Evolutionary conservation across 768 basidiomycete species (phyloP).

Genomic region (Aureoboletus auriporus): DNA sequence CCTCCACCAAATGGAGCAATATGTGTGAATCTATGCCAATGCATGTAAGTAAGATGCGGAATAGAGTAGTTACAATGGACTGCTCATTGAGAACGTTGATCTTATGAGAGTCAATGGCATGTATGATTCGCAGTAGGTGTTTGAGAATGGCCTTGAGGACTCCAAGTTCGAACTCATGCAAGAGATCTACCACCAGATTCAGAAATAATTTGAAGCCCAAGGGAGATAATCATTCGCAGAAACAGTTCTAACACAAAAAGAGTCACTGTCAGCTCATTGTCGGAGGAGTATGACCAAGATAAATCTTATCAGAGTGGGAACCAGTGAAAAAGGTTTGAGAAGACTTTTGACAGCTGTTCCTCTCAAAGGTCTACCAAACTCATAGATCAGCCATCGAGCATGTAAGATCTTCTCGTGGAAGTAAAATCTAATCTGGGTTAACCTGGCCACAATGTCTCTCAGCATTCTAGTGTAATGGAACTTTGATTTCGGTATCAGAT

Average conservation of each 20-base stretch:
- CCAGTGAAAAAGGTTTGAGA: background rate
- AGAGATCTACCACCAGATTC: background rate
- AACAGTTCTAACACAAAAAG: background rate
- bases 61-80: background rate
- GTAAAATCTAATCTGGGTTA: background rate
- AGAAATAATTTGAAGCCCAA: background rate
- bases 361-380: background rate
- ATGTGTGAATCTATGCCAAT: background rate
- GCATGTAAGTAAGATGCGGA: background rate
- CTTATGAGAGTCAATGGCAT: background rate
- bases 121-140: background rate
- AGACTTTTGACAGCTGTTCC: background rate
- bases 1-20: background rate
- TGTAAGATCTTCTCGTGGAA: too few species aligned
- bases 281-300: too few species aligned
- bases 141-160: background rate
- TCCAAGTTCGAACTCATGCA: slow-evolving; percentile 1
- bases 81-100: background rate
- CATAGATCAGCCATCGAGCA: too few species aligned
- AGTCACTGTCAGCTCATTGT: too few species aligned
- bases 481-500: background rate
- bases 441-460: background rate
- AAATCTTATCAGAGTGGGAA: background rate
- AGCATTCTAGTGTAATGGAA: background rate
- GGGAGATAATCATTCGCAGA: background rate